Evolutionary conservation across 2,329 filamentous ascomycete species (phyloP), one percentile per base, ranked within the genome.

Genomic region (Hymenoscyphus scutula): DNA sequence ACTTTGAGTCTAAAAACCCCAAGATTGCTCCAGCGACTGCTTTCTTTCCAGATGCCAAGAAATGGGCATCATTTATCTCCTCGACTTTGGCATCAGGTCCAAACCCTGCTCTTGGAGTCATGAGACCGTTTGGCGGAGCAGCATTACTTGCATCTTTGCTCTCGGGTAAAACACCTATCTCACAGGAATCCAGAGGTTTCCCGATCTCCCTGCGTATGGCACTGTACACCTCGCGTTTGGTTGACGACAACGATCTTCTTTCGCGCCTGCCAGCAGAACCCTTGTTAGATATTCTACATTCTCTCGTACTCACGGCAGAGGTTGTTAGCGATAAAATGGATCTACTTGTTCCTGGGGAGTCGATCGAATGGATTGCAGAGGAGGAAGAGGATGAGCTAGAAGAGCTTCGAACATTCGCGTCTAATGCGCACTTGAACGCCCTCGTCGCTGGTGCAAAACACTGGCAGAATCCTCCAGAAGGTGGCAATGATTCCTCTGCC

Each of bases 201-300:
- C 91, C 91, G 1, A 80, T 90, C 60, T 86, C 91, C 0, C 84
- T 91, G 15, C 83, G 94, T 61, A 90, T 96, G 78, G 86, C 89
- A 0, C 80, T 89, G 56, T 97, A 92, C 73, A 83, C 86, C 0
- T 79, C 81, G 5, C 82, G 81, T 56, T 73, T 95, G 0, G 72
- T 92, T 71, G 74, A 0, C 2, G 73, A 75, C 2, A 76, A 77
- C 0, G 68, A 81, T 10, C 68, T 77, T 2, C 61, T 81, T 0
- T 68, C 76, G 0, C 68, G 74, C 0, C 65, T 84, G 0, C 77
- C 82, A 0, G 69, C 71, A 1, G 71, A 77, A 1, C 76, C 77
- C 23, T 79, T 81, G 58, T 74, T 80, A 8, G 81, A 87, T 61
- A 69, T 86, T 1, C 59, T 87, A 1, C 81, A 81, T 64, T 75